These are phyloP conservation scores for Malassezia furfur DNA, from an alignment of 1,284 basidiomycete species.

Conservation along the genomic window DNA sequence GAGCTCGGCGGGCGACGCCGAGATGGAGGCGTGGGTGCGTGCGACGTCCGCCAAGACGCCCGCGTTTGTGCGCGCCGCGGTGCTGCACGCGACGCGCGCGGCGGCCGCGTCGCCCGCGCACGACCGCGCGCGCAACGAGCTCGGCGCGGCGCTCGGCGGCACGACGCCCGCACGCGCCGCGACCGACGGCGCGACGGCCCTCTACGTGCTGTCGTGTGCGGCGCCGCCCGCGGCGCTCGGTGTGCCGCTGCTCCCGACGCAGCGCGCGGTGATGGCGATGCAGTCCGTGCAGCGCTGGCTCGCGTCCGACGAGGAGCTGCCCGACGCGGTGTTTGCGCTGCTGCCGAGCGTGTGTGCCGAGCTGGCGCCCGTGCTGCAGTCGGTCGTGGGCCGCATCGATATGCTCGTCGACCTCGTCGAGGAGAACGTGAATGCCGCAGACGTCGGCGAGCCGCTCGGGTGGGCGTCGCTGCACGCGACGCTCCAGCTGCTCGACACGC, in stretches of 20 bases:
- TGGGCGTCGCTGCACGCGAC: constrained; percentile 63
- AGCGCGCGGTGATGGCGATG: constrained; percentile 77
- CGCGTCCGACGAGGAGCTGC: constrained; percentile 61
- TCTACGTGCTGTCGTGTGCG: constrained; percentile 64
- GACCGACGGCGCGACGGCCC: constrained; percentile 59
- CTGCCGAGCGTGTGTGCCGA: constrained; percentile 67
- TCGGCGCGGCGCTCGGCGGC: constrained; percentile 68
- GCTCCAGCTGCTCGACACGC: constrained; percentile 59
- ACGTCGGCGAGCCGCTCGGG: constrained; percentile 56
- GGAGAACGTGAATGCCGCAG: constrained; percentile 67
- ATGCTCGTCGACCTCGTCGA: constrained; percentile 82
- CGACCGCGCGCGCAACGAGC: constrained; percentile 75
- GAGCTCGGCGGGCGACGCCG: constrained; percentile 26
- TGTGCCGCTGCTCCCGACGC: constrained; percentile 70
- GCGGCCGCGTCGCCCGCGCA: constrained; percentile 53
- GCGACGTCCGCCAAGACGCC: constrained; percentile 23
- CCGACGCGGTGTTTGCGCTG: constrained; percentile 63
- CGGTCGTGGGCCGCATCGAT: constrained; percentile 78
- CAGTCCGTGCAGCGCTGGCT: constrained; percentile 79
- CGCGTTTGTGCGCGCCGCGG: neutral
- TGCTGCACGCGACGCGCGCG: constrained; percentile 7
- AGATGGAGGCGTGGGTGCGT: constrained; percentile 36
- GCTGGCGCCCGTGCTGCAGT: constrained; percentile 78
- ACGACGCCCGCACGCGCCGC: constrained; percentile 60
- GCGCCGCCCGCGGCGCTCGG: constrained; percentile 71